Conservation (phyloP, 139 green algal genomes). For the Chlorella sp. region DNA sequence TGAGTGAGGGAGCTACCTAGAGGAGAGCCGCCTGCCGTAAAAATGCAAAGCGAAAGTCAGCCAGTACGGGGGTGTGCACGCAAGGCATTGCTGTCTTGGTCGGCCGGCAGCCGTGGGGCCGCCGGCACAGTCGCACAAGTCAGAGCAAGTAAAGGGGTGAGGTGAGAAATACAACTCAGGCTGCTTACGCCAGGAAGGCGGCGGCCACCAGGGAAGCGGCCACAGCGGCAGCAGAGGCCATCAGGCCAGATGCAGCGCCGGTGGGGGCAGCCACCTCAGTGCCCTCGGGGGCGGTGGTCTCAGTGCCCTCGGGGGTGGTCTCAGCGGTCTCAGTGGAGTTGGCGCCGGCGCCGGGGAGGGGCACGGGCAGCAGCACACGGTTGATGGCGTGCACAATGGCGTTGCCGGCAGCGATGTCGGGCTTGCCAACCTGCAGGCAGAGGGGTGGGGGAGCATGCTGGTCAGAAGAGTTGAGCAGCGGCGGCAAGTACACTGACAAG, state of each 20-base stretch:
- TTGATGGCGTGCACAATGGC: constrained; percentile 1
- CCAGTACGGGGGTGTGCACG: no score
- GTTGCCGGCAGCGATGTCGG: neutral
- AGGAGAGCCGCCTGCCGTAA: no score
- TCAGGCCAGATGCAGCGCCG: neutral
- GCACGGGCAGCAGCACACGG: neutral
- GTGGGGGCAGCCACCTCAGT: neutral
- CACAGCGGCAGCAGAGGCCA: neutral
- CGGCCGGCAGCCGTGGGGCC: no score
- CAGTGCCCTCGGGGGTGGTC: neutral
- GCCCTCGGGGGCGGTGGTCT: no score
- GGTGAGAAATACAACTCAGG: neutral
- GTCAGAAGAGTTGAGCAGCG: no score
- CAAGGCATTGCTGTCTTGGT: no score
- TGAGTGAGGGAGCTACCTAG: no score
- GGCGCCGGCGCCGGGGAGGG: neutral
- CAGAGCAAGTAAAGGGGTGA: no score
- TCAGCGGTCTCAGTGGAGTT: neutral
- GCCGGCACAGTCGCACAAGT: no score
- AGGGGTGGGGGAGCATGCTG: no score
- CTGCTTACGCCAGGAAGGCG: neutral
- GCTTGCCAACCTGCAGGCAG: neutral
- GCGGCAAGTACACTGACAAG: no score
- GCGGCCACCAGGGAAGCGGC: constrained; percentile 11
- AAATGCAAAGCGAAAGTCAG: no score